Base-by-base conservation (phyloP, 495 filamentous ascomycete species). In the Tuber umbilicatum region DNA sequence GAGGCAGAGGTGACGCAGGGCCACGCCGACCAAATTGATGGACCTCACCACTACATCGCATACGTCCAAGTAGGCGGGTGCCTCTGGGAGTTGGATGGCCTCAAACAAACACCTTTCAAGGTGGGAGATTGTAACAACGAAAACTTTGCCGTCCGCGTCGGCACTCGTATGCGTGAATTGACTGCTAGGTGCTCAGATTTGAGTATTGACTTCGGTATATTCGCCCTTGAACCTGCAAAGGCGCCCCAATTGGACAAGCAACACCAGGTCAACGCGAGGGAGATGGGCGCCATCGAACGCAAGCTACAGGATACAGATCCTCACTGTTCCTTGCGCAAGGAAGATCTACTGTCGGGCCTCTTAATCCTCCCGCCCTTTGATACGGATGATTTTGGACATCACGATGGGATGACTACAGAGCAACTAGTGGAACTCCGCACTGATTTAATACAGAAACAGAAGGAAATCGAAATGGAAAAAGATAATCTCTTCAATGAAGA, bases 21-120 rank as follows among this genome's bases (percentile, higher is more conserved):
- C 19, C 83, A 87, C 10, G 84, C 85, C 76, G 55, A 64, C 27
- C 55, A 64, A 64, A 64, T 64, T 16, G 27, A 64, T 14, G 55
- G 55, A 1, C 55, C 55, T 35, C 95, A 90, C 78, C 95, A 99
- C 80, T 99, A 94, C 82, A 91, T 97, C 76, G 94, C 93, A 5
- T 97, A 92, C 80, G 90, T 97, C 67, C 93, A 94, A 19, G 87
- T 91, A 27, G 85, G 89, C 55, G 89, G 88, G 9, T 85, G 89
- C 45, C 87, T 97, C 23, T 99, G 94, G 93, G 92, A 93, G 76
- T 89, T 99, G 9, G 95, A 99, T 81, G 95, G 95, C 3, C 85
- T 99, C 9, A 89, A 94, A 83, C 84, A 85, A 42, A 88, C 90
- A 76, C 95, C 95, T 19, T 86, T 90, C 60, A 87, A 87, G 73